These are phyloP conservation scores for Austroboletus eburneus DNA, from an alignment of 768 basidiomycete species.

Conservation along the genomic window DNA sequence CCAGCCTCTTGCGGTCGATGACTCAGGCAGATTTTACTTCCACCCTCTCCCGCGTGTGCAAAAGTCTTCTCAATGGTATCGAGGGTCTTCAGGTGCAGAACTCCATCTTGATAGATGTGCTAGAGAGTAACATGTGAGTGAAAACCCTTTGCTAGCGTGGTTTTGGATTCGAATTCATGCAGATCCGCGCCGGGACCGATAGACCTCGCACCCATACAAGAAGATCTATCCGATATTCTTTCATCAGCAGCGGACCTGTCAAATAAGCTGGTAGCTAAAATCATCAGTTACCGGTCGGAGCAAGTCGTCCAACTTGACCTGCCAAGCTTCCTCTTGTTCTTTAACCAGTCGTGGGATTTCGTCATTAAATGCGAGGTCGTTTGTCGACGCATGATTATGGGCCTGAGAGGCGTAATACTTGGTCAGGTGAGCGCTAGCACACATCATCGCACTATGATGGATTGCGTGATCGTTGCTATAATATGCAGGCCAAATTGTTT, in stretches of 20 bases:
- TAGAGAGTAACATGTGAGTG: conserved; percentile 46
- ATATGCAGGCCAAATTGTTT: conserved; percentile 79
- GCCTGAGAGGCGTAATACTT: conserved; percentile 80
- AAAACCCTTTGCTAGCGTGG: background rate
- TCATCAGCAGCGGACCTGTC: conserved; percentile 80
- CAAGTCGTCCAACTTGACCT: conserved; percentile 72
- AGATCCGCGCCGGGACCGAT: conserved; percentile 39
- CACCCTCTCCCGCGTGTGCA: conserved; percentile 59
- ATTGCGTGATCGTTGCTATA: conserved; percentile 2
- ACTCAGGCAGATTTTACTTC: conserved; percentile 62
- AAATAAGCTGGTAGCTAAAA: conserved; percentile 75
- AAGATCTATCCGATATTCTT: conserved; percentile 73
- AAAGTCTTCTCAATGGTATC: conserved; percentile 57
- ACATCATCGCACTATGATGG: background rate
- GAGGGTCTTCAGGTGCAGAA: conserved; percentile 65
- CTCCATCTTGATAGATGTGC: conserved; percentile 50
- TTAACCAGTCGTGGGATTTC: conserved; percentile 85
- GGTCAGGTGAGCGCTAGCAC: conserved; percentile 54
- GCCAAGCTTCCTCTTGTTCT: conserved; percentile 72
- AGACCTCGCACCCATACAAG: conserved; percentile 46
- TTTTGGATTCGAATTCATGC: conserved; percentile 1
- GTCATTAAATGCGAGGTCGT: conserved; percentile 85
- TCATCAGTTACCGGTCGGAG: conserved; percentile 73
- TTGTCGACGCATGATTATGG: conserved; percentile 88
- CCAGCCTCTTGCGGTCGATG: conserved; percentile 60